Base-by-base conservation (phyloP, 179 eudicot species). In the Gypsophila paniculata region DNA sequence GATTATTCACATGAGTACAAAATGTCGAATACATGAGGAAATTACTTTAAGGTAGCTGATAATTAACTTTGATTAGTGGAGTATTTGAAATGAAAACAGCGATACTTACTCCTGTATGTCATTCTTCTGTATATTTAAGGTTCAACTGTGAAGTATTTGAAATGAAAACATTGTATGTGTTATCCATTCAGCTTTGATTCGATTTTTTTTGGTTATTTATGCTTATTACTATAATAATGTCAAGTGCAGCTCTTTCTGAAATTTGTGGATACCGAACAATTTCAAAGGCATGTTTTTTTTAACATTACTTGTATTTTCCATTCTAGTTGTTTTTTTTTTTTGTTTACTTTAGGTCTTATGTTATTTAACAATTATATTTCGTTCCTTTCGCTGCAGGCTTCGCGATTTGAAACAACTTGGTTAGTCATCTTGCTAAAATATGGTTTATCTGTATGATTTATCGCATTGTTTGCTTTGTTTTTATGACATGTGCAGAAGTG, bases 341-440 rank as follows among this genome's bases (percentile, higher is more conserved):
- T 52, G 3, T 10, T 48, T 4, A 13, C 36, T 34, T 52, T 34
- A n/a, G 8, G 53, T 34, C 25, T 2, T 4, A 13, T 52, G 14
- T 61, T 51, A 11, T 14, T 51, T n/a, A 25, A 36, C 21, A 38
- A 63, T 38, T 19, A 7, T 22, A 5, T 34, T 66, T 55, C 8
- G 15, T 2, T 48, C 42, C 46, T 52, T 38, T 42, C 44, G 26
- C 12, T 83, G 66, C 88, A 90, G 96, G 86, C 88, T 90, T 81
- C 94, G 94, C 22, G 96, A 90, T 69, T 86, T 90, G 51, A 90
- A 89, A 70, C 96, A 90, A 75, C 89, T 90, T 48, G 96, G 96
- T 90, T 38, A 89, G 89, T 66, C 58, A 55, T 44, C 36, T 70
- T 32, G 64, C 64, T 55, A 10, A 17, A 39, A 15, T 19, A 39